Percentiles rank a stretch among this genome's conserved stretches.
These are phyloP conservation scores for Phytophthora citrophthora DNA, from an alignment of 352 stramenopile genomes.

Conservation along the genomic window DNA sequence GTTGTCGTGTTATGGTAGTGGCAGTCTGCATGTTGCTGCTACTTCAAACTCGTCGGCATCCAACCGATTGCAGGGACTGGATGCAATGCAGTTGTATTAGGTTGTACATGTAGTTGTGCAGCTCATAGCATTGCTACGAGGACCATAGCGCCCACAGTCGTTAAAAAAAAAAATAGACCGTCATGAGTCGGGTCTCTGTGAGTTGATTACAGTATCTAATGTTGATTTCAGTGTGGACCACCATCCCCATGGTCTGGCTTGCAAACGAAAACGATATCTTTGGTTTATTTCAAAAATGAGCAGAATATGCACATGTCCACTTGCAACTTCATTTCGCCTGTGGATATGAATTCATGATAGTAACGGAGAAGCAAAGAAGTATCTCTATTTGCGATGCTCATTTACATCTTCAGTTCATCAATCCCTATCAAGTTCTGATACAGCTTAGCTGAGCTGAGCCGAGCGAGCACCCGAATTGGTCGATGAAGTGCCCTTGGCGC, in stretches of 20 bases:
- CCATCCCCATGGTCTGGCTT: conserved; percentile 3
- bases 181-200: conserved; percentile 7
- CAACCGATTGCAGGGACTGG: too few species aligned
- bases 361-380: too few species aligned
- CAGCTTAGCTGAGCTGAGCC: conserved; percentile 24
- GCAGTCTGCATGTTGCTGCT: too few species aligned
- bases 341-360: too few species aligned
- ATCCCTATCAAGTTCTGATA: not conserved
- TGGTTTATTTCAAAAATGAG: conserved; percentile 11
- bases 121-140: too few species aligned
- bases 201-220: conserved; percentile 17
- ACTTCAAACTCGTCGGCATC: too few species aligned
- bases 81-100: too few species aligned
- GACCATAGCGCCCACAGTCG: too few species aligned
- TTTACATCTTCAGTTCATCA: conserved; percentile 6
- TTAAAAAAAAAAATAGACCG: conserved; percentile 17
- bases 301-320: too few species aligned
- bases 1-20: too few species aligned
- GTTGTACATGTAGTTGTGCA: too few species aligned
- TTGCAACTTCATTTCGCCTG: too few species aligned
- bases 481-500: conserved; percentile 19
- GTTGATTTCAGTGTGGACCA: conserved; percentile 23
- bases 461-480: conserved; percentile 18
- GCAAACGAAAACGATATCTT: not conserved
- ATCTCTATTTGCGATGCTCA: not conserved